phyloP scores from a whole-genome alignment of 73 alveolate genomes.

The Paraurostyla sp. region DNA sequence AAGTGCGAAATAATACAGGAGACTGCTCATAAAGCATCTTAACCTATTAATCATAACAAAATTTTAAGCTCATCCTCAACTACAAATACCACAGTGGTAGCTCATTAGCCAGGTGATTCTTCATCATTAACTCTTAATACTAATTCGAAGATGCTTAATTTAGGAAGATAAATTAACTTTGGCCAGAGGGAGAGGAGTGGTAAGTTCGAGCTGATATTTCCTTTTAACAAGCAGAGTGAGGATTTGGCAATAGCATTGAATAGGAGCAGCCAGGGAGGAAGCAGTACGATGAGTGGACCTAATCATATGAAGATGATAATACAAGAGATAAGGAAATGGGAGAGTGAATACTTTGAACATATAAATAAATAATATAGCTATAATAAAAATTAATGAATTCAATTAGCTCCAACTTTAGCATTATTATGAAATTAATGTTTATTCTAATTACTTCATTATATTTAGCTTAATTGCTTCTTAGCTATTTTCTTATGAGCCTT shows the following conservation, averaged over 20 bases:
- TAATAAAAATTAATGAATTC: not conserved
- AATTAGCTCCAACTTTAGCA: not conserved
- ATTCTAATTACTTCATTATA: not conserved
- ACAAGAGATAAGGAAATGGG: slow-evolving; percentile 64
- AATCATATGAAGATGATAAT: slow-evolving; percentile 70
- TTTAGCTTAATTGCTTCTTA: not conserved
- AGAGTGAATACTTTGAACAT: slow-evolving; percentile 17
- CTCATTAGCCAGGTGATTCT: no score
- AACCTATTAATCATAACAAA: no score
- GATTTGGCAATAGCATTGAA: slow-evolving; percentile 63
- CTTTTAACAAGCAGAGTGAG: slow-evolving; percentile 65
- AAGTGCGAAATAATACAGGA: no score
- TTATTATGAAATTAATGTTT: not conserved
- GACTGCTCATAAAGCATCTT: no score
- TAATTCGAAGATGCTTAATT: no score
- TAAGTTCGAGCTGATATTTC: slow-evolving; percentile 65
- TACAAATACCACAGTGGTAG: no score
- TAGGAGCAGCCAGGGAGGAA: slow-evolving; percentile 10
- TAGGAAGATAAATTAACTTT: slow-evolving; percentile 1
- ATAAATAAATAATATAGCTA: not conserved
- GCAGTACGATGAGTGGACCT: slow-evolving; percentile 66
- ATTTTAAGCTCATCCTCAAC: no score
- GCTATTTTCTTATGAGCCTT: slow-evolving; percentile 1
- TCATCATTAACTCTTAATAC: no score
- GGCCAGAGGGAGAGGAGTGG: slow-evolving; percentile 54